These are phyloP conservation scores for Thinopyrum elongatum DNA, from an alignment of 176 grass and related monocot species.

Conservation along the genomic window DNA sequence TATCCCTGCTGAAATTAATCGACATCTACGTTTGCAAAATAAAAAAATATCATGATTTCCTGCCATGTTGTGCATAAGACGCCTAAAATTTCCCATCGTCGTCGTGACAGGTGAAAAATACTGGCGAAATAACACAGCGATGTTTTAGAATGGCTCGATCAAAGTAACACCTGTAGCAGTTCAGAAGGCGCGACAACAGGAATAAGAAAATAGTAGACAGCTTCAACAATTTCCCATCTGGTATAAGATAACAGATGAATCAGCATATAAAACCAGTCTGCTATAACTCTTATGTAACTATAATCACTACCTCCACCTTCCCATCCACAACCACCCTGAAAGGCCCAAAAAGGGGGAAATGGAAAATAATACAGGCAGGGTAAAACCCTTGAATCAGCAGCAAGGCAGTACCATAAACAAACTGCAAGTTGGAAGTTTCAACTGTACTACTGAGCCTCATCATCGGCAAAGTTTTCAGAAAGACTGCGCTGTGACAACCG, in stretches of 20 bases:
- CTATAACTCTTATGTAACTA: conserved; percentile 45
- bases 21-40: no score
- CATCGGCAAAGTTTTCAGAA: conserved; percentile 60
- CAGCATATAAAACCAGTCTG: conserved; percentile 29
- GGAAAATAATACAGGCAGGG: conserved; percentile 27
- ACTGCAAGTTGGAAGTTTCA: not conserved
- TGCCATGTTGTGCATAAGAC: not conserved
- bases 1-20: no score
- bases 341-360: not conserved
- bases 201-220: conserved; percentile 24
- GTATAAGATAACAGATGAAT: conserved; percentile 40
- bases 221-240: conserved; percentile 5
- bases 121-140: not conserved
- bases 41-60: no score
- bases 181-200: not conserved
- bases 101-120: not conserved
- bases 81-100: not conserved
- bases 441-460: conserved; percentile 65
- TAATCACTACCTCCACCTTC: conserved; percentile 7
- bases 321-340: conserved; percentile 27
- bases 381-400: conserved; percentile 37
- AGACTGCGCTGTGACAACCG: conserved; percentile 79
- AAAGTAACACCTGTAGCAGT: not conserved
- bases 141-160: not conserved
- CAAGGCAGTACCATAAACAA: conserved; percentile 25